Evolutionary conservation across 176 grass and related monocot species (phyloP), one percentile per base, ranked within the genome.

Genomic region (Eragrostis curvula): DNA sequence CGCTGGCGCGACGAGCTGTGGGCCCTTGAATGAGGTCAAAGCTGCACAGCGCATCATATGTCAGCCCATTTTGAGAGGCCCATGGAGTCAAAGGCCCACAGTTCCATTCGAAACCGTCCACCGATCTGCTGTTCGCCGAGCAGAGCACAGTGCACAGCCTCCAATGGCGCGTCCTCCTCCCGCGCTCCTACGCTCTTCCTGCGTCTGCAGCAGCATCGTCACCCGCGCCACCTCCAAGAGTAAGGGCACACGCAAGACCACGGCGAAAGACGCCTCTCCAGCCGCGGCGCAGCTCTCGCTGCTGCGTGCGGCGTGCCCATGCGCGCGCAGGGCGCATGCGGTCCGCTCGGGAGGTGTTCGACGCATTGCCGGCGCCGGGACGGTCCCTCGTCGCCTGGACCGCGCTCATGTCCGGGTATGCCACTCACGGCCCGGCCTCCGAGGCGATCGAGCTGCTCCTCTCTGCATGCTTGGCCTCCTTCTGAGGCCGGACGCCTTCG

Each of bases 371-470:
- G 9, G 40, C 73, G n/a, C 41, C 30, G 3, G 65, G 52, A 12
- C 72, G 51, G 74, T 86, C 81, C 47, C 79, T 94, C 21, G 9
- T 83, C 25, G 62, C 85, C 44, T 94, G 88, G 88, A 94, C 92
- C 25, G 73, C 71, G 9, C 83, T 94, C 15, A 94, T 94, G 92
- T 94, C 88, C 15, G 92, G 85, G 44, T 94, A 94, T 21, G 71
- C 85, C n/a, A 80, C 75, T 12, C 85, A 90, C 62, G 91, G 88
- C 7, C 84, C 78, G 8, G 74, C 91, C 10, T 58, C 60, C 12
- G 88, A 94, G 78, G 88, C 82, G 64, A 72, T 94, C 39, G 50
- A 21, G 2, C 52, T 91, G 58, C 75, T 94, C 30, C 85, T 87
- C 85, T 87, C 65, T 48, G 79, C 68, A 85, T 94, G 85, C 12